Evolutionary conservation across 192 early-diverging fungal genomes (phyloP).

Genomic region (Linnemannia exigua): DNA sequence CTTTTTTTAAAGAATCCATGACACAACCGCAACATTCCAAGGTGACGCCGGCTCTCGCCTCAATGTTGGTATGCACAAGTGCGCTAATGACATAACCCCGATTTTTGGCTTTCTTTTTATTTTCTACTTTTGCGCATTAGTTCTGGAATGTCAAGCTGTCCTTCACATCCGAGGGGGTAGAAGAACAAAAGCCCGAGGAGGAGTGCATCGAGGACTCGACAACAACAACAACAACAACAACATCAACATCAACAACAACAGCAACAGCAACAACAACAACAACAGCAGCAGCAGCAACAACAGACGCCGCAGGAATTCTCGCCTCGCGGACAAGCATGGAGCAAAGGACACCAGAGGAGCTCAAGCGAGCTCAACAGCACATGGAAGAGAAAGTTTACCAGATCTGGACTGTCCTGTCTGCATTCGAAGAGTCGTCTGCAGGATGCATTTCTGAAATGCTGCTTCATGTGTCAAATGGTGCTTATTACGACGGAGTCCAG

Average conservation of each 20-base stretch:
- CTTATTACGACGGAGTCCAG: slow-evolving; percentile 84
- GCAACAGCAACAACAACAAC: neutral
- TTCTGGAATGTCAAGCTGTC: slow-evolving; percentile 76
- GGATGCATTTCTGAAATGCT: slow-evolving; percentile 98
- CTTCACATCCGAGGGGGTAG: slow-evolving; percentile 32
- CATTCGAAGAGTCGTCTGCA: slow-evolving; percentile 96
- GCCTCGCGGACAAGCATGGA: slow-evolving; percentile 27
- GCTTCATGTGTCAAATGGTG: slow-evolving; percentile 87
- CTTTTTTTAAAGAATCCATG: slow-evolving; percentile 5
- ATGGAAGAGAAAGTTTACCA: slow-evolving; percentile 91
- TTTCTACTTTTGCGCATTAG: slow-evolving; percentile 26
- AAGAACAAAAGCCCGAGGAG: slow-evolving; percentile 19
- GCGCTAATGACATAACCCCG: slow-evolving; percentile 11
- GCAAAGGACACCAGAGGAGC: slow-evolving; percentile 59
- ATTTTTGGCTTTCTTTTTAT: neutral
- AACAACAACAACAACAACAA: neutral
- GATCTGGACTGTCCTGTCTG: slow-evolving; percentile 92
- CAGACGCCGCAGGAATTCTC: neutral
- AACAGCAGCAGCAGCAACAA: too few species aligned
- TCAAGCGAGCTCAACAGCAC: slow-evolving; percentile 69
- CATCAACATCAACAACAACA: neutral
- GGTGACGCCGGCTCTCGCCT: neutral
- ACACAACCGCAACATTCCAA: neutral
- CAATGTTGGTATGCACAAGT: neutral
- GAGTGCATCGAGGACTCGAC: neutral